phyloP scores from a whole-genome alignment of 2,329 filamentous ascomycete species.

The Aspergillus aculeatus region DNA sequence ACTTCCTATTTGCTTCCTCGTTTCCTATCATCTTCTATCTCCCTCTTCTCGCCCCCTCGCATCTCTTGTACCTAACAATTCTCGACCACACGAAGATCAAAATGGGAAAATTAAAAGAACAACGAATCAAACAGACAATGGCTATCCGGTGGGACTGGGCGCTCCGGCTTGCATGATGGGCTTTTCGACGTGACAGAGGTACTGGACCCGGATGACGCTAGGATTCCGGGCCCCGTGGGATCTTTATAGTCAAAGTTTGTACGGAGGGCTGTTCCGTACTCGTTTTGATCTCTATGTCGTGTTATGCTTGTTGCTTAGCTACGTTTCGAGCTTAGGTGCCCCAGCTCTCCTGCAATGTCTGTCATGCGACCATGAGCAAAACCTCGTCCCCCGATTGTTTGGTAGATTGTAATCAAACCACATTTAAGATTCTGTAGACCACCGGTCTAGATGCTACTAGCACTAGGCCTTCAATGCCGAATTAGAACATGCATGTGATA shows the following conservation, averaged over 20 bases:
- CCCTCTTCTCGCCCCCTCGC: slow-evolving; percentile 33
- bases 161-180: slow-evolving; percentile 34
- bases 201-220: slow-evolving; percentile 34
- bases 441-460: not conserved
- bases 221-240: slow-evolving; percentile 32
- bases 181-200: slow-evolving; percentile 29
- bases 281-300: slow-evolving; percentile 28
- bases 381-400: slow-evolving; percentile 25
- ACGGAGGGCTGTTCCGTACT: slow-evolving; percentile 16
- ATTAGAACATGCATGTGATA: not conserved
- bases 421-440: no score
- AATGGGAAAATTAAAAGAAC: slow-evolving; percentile 38
- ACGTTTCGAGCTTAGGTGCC: slow-evolving; percentile 35
- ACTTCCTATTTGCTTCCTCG: slow-evolving; percentile 32
- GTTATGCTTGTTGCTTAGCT: slow-evolving; percentile 25
- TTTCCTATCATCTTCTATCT: slow-evolving; percentile 30
- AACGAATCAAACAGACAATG: slow-evolving; percentile 37
- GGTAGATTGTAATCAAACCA: not conserved
- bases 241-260: slow-evolving; percentile 15
- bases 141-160: slow-evolving; percentile 42
- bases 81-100: slow-evolving; percentile 37
- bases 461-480: not conserved
- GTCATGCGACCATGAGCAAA: slow-evolving; percentile 36
- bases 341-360: slow-evolving; percentile 31
- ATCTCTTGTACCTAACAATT: slow-evolving; percentile 42